Evolutionary conservation across 2,329 filamentous ascomycete genomes (phyloP).

Genomic region (Ophiostoma sp.): DNA sequence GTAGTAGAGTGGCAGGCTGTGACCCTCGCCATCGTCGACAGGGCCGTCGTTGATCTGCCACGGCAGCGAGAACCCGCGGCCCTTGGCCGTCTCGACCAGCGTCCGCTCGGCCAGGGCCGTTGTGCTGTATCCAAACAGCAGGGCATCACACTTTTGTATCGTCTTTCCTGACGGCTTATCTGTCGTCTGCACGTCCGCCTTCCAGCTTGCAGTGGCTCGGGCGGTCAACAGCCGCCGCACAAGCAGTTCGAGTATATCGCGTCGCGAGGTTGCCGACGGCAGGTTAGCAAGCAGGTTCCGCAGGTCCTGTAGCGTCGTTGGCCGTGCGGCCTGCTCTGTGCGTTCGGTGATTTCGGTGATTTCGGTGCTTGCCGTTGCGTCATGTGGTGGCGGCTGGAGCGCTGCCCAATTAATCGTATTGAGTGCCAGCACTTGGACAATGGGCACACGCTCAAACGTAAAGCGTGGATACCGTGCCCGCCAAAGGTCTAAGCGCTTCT

Average conservation of each 20-base stretch:
- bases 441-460: conserved; percentile 54
- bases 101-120: conserved; percentile 82
- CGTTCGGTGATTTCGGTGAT: too few relatives aligned
- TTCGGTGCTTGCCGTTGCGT: too few relatives aligned
- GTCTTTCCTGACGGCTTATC: conserved; percentile 37
- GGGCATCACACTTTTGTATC: conserved; percentile 50
- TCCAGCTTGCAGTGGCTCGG: conserved; percentile 40
- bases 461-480: conserved; percentile 60
- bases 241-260: conserved; percentile 67
- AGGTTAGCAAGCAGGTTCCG: conserved; percentile 53
- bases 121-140: conserved; percentile 81
- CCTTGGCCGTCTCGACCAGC: conserved; percentile 83
- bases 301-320: conserved; percentile 42
- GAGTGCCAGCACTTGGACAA: conserved; percentile 57
- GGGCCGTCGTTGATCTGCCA: conserved; percentile 75
- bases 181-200: neutral
- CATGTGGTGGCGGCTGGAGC: conserved; percentile 30
- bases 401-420: conserved; percentile 50
- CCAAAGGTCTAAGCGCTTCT: conserved; percentile 47
- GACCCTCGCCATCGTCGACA: conserved; percentile 5
- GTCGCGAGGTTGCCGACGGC: conserved; percentile 66
- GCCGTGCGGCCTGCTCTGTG: neutral
- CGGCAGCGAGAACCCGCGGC: conserved; percentile 75
- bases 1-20: conserved; percentile 55
- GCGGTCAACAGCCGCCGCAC: conserved; percentile 65